Base-by-base conservation (phyloP, 225 moss, liverwort and hornwort species). In the Polytrichum commune region DNA sequence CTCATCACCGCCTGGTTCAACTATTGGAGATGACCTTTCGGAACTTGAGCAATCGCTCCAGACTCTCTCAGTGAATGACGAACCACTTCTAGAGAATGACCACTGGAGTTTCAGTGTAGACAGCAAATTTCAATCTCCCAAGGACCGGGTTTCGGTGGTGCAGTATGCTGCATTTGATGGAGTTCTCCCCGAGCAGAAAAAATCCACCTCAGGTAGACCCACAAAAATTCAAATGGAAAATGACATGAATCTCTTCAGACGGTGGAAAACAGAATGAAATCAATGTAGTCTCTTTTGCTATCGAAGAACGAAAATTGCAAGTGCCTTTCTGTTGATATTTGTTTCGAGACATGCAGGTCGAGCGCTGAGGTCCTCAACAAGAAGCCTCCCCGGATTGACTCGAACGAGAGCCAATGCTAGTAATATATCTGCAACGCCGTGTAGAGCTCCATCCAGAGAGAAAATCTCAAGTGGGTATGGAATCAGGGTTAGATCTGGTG, bases 1-100 rank as follows among this genome's bases (percentile, higher is more conserved):
- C 72, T 80, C 72, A n/a, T 86, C 86, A 63, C 79, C 85, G 0
- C 78, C 76, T 63, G 68, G 64, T 32, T 83, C 86, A 65, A 75
- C 80, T 38, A 46, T 71, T 8, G 78, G 75, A 60, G 86, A 86
- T 35, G 83, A 78, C 62, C 72, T 70, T 70, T 77, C 69, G 18
- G 77, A 75, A 29, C 61, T 73, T 25, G 70, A 73, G 18, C 69
- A 73, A 27, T 78, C 86, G 9, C 71, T 83, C 38, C 32, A 35
- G n/a, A 77, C 70, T 23, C 75, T 75, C 27, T 80, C 83, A 60
- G 77, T 67, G 63, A 67, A 67, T 24, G 83, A 80, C 60, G 75
- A 77, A 38, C 63, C 62, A 27, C 61, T 29, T 22, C n/a, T 71
- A 3, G 80, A 26, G 69, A 83, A 77, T 26, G 69, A 75, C 20